These are phyloP conservation scores for Macadamia tetraphylla DNA, from an alignment of 164 flowering plant species.

Conservation along the genomic window DNA sequence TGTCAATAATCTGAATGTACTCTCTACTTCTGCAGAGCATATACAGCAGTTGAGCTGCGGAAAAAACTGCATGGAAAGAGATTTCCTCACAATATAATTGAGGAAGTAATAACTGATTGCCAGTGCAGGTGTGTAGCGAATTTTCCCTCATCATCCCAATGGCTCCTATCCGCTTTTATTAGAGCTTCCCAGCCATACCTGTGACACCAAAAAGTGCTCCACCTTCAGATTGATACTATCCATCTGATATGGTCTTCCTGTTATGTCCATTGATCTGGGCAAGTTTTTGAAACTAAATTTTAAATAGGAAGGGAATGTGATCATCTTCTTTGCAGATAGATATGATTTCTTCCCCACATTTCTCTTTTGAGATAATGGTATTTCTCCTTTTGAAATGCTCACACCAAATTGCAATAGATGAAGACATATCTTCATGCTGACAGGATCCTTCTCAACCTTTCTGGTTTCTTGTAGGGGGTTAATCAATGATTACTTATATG, in stretches of 20 bases:
- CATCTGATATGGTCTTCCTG: neutral
- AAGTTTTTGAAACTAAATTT: too few species aligned
- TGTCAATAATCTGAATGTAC: neutral
- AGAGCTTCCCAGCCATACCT: neutral
- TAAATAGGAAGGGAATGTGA: too few species aligned
- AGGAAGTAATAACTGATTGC: constrained; percentile 49
- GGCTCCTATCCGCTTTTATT: neutral
- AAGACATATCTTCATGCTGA: too few species aligned
- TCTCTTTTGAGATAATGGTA: too few species aligned
- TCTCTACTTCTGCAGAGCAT: constrained; percentile 43
- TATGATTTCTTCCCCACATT: too few species aligned
- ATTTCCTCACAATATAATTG: constrained; percentile 35
- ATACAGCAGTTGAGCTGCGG: constrained; percentile 60
- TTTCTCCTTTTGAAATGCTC: too few species aligned
- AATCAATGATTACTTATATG: constrained; percentile 72
- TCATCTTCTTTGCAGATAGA: too few species aligned
- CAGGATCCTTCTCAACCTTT: neutral
- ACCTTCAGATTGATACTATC: neutral
- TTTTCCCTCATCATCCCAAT: neutral
- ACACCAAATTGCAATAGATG: too few species aligned
- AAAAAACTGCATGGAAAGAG: constrained; percentile 66
- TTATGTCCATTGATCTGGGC: too few species aligned
- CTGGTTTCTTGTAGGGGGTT: constrained; percentile 48
- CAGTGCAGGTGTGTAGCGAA: constrained; percentile 40
- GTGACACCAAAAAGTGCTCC: neutral